Base-by-base conservation (phyloP, 2,329 filamentous ascomycete genomes). In the Septoria petroselini region DNA sequence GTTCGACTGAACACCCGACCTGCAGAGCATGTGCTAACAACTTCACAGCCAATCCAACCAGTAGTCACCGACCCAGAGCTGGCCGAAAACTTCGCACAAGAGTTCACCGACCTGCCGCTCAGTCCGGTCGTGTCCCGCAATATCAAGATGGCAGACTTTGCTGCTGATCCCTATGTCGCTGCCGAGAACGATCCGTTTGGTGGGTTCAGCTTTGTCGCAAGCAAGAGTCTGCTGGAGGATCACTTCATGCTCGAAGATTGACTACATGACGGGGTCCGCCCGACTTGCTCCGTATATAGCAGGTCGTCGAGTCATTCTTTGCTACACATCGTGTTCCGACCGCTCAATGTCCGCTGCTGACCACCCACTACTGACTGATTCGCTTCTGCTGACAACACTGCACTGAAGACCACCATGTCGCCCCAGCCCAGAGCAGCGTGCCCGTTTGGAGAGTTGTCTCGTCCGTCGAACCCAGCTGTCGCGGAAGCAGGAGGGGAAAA, bases 21-120 rank as follows among this genome's bases (percentile, higher is more conserved):
- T 37, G 21, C 11, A 15, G 14, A 30, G 7, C 11, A 18, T 18
- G 5, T 18, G 43, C 52, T 57, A 46, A 59, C 50, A 17, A 14
- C 11, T 9, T 23, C 23, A 12, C 30, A 59, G 50, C 93, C 93
- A 0, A 97, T 98, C 62, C 82, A 86, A 66, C 93, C 93, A 12
- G 78, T 97, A 63, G 91, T 98, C 65, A 97, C 93, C 0, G 90
- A 98, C 64, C 93, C 93, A 0, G 91, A 94, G 68, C 77, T 96
- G 38, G 93, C 93, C 0, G 94, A 98, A 79, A 98, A 98, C 72
- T 98, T 98, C 71, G 81, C 87, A 0, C 76, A 77, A n/a, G 90
- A 96, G 66, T 98, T 98, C 68, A 98, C 91, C 0, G 83, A 86
- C 48, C 71, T 95, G 55, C 81, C 88, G 3, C 76, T 97, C 45